Evolutionary conservation across 352 stramenopile genomes (phyloP).

Genomic region (Pythium insidiosum): DNA sequence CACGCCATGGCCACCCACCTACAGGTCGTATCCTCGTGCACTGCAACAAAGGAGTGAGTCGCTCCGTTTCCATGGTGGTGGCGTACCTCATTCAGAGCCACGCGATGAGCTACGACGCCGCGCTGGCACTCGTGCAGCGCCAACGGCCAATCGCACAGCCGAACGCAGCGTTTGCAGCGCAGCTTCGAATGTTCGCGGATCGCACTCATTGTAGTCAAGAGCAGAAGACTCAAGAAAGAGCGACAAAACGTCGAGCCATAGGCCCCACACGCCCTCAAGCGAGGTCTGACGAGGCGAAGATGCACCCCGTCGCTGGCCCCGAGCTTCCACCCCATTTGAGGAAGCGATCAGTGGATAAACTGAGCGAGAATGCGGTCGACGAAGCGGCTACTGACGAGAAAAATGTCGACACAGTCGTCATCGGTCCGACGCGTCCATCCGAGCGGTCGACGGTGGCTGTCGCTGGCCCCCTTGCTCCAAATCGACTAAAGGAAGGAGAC

Average conservation of each 20-base stretch:
- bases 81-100: slow-evolving; percentile 88
- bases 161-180: slow-evolving; percentile 59
- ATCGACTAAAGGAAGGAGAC: too few relatives aligned
- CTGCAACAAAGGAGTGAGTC: slow-evolving; percentile 88
- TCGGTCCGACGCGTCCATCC: too few relatives aligned
- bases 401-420: too few relatives aligned
- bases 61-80: slow-evolving; percentile 84
- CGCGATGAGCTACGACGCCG: slow-evolving; percentile 55
- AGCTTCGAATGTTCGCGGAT: slow-evolving; percentile 48
- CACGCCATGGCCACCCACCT: background rate
- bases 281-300: slow-evolving; percentile 12
- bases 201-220: slow-evolving; percentile 25
- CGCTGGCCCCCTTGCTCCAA: too few relatives aligned
- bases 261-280: slow-evolving; percentile 1
- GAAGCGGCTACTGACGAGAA: too few relatives aligned
- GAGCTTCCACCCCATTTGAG: slow-evolving; percentile 40
- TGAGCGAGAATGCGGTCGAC: too few relatives aligned
- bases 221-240: background rate
- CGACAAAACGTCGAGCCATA: background rate
- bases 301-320: too few relatives aligned
- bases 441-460: too few relatives aligned
- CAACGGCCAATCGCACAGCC: slow-evolving; percentile 57
- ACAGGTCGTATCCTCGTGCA: slow-evolving; percentile 85
- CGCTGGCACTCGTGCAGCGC: slow-evolving; percentile 43
- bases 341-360: too few relatives aligned